These are phyloP conservation scores for Quercus gilva DNA, from an alignment of 306 rosid species.

Conservation along the genomic window DNA sequence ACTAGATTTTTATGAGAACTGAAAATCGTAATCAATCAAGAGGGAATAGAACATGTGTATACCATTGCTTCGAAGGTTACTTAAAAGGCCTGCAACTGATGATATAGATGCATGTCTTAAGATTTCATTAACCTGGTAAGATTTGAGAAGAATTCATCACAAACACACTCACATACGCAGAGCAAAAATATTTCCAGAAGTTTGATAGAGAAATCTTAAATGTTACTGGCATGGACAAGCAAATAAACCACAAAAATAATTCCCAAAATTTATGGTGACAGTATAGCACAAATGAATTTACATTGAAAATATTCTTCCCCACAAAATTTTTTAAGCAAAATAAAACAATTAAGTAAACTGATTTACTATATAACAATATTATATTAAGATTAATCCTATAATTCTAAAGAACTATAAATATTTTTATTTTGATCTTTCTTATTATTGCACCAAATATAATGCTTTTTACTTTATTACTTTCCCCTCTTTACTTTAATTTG, in stretches of 20 bases:
- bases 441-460: too few relatives aligned
- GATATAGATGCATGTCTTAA: constrained; percentile 67
- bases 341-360: neutral
- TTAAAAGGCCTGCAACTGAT: constrained; percentile 66
- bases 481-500: too few relatives aligned
- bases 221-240: neutral
- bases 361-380: too few relatives aligned
- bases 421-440: too few relatives aligned
- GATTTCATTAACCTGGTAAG: constrained; percentile 66
- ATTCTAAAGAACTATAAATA: too few relatives aligned
- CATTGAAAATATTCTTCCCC: neutral
- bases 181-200: constrained; percentile 7
- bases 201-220: neutral
- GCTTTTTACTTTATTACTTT: too few relatives aligned
- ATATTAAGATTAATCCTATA: too few relatives aligned
- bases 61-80: constrained; percentile 84
- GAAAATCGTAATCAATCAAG: neutral
- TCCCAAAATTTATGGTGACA: neutral
- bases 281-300: neutral
- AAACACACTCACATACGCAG: neutral
- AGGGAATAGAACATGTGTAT: constrained; percentile 18
- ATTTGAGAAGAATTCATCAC: constrained; percentile 26
- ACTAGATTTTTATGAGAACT: neutral
- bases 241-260: neutral
- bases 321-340: neutral